Conservation (phyloP, 768 basidiomycete genomes). For the Panaeolus cyanescens region DNA sequence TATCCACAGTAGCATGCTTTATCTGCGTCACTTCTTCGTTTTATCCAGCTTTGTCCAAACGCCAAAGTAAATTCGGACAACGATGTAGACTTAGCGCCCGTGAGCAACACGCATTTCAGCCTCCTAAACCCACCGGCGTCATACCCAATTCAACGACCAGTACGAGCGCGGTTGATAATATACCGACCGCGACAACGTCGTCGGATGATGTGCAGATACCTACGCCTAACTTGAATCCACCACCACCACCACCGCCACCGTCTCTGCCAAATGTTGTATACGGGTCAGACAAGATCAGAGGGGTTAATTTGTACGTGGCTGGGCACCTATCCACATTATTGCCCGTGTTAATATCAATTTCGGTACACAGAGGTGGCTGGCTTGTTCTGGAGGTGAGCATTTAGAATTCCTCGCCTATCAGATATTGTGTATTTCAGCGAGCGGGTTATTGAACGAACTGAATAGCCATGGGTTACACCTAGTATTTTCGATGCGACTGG, state of each 20-base stretch:
- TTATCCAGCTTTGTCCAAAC: too few relatives aligned
- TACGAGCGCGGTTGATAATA: slow-evolving; percentile 8
- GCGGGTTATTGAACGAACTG: slow-evolving; percentile 5
- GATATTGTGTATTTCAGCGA: too few relatives aligned
- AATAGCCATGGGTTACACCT: slow-evolving; percentile 29
- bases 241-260: slow-evolving; percentile 13
- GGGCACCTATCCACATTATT: too few relatives aligned
- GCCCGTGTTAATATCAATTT: too few relatives aligned
- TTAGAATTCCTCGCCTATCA: too few relatives aligned
- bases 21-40: too few relatives aligned
- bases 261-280: slow-evolving; percentile 15
- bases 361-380: slow-evolving; percentile 24
- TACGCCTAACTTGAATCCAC: not conserved
- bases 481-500: slow-evolving; percentile 25
- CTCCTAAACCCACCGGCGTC: slow-evolving; percentile 10
- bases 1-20: too few relatives aligned
- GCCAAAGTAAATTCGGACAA: too few relatives aligned
- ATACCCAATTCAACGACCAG: not conserved
- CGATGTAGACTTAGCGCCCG: slow-evolving; percentile 20
- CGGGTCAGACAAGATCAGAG: slow-evolving; percentile 23
- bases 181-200: slow-evolving; percentile 5
- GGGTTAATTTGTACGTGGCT: slow-evolving; percentile 24
- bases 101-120: slow-evolving; percentile 13
- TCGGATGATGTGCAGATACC: not conserved
- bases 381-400: slow-evolving; percentile 24